A percentile compares a stretch with the other conserved stretches of the same genome.
Evolutionary conservation across 2,329 filamentous ascomycete genomes (phyloP).

Genomic region (Neopestalotiopsis rosae): DNA sequence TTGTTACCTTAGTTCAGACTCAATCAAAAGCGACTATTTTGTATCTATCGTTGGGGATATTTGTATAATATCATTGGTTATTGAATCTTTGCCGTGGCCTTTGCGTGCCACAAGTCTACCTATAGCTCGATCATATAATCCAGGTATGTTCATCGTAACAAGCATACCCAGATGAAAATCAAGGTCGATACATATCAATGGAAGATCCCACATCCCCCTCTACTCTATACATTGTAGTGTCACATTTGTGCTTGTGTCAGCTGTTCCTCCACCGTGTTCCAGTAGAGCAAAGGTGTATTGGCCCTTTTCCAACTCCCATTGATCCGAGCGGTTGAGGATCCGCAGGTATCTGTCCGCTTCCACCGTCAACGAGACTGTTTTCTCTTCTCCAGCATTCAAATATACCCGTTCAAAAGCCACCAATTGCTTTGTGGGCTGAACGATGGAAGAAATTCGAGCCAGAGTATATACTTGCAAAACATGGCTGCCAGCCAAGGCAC

Average conservation of each 20-base stretch:
- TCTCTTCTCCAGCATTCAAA: slow-evolving; percentile 38
- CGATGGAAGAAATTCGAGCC: slow-evolving; percentile 43
- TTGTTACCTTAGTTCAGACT: too few species aligned
- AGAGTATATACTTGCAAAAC: slow-evolving; percentile 48
- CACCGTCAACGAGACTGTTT: slow-evolving; percentile 38
- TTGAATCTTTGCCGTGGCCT: too few species aligned
- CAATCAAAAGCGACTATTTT: too few species aligned
- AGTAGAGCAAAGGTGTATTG: slow-evolving; percentile 47
- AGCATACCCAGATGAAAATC: too few species aligned
- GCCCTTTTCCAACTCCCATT: slow-evolving; percentile 50
- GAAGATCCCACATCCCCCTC: too few species aligned
- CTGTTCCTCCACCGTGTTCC: slow-evolving; percentile 43
- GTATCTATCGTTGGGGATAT: too few species aligned
- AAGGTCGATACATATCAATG: too few species aligned
- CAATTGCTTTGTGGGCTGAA: slow-evolving; percentile 48
- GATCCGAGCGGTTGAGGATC: slow-evolving; percentile 45
- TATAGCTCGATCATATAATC: too few species aligned
- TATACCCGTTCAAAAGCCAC: slow-evolving; percentile 47
- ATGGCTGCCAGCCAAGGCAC: slow-evolving; percentile 39
- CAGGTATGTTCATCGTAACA: too few species aligned
- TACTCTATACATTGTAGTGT: slow-evolving; percentile 41
- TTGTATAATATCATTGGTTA: too few species aligned
- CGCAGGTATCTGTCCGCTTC: slow-evolving; percentile 48
- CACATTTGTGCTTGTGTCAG: slow-evolving; percentile 40
- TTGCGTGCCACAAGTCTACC: too few species aligned